Evolutionary conservation across 176 grass and related monocot genomes (phyloP), one percentile per base, ranked within the genome.

Genomic region (Avena atlantica): DNA sequence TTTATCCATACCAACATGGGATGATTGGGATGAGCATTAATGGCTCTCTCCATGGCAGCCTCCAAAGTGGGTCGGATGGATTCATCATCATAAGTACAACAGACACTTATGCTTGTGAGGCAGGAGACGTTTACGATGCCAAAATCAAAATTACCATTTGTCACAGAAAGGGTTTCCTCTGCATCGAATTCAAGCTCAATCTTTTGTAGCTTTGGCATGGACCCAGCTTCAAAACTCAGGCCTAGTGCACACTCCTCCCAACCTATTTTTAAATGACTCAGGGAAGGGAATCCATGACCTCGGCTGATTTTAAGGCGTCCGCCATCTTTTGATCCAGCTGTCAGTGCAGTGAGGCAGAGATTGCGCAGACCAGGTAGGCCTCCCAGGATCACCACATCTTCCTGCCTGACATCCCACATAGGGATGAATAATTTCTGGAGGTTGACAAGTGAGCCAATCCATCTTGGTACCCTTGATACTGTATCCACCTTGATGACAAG

Each of bases 261-360:
- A 12, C 75, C 76, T 10, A 78, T 58, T 20, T 40, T 10, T 17
- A 78, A n/a, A 29, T 13, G 53, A 20, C 53, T 2, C 52, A 78
- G 37, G 17, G 52, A 78, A 19, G 50, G 77, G 77, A 62, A 79
- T 9, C 77, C 77, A 79, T 58, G 17, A 31, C 17, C 17, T 55
- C 27, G 17, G 17, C 15, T 20, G 29, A 78, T 56, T 8, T 53
- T 78, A 34, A 78, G 76, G 17, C 76, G 27, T 20, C 10, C 31
- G 31, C 31, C 29, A 58, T 34, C 52, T 8, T 78, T 36, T 20
- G 76, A 20, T 1, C 52, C 29, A 58, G 15, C 49, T 55, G 8
- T 15, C 24, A 55, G 8, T 37, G 29, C 11, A 20, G 31, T 78
- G 15, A 78, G 29, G 52, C 76, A 37, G 31, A 78, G 77, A 25